Base-by-base conservation (phyloP, 768 basidiomycete species). In the Collybia mongolica region DNA sequence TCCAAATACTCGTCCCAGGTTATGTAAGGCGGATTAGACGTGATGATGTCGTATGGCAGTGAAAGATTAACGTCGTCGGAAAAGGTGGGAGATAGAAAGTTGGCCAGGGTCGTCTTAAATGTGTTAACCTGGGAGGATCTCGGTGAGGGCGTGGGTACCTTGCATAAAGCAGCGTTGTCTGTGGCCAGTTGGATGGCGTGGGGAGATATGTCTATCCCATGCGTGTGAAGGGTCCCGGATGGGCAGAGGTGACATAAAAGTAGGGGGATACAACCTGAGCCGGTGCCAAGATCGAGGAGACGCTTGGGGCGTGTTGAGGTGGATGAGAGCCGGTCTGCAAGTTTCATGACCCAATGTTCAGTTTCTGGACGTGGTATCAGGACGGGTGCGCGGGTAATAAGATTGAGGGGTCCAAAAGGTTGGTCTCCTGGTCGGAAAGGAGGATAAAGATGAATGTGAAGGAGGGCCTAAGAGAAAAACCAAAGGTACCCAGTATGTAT, bases 351-450 rank as follows among this genome's bases (percentile, higher is more conserved):
- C 88, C 89, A 91, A 55, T 92, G 69, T 61, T 97, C 93, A 0
- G 96, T 99, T 68, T 99, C 96, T 39, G 94, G 90, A 12, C 96
- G 87, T 11, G 96, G 96, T 38, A 98, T 98, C 55, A 98, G 83
- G 15, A 86, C 84, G 1, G 96, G 96, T 2, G 87, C 73, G 15
- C 90, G 81, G 8, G 77, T 73, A 52, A 83, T 72, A 60, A 98
- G 77, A 58, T 81, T 75, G 41, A 98, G 81, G 4, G 87, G 82
- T 7, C 93, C 93, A 67, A 98, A 97, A 0, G 93, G 91, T 61
- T 90, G 88, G 24, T 81, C 84, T n/a, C 89, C 92, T 80, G 57
- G 42, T 29, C 53, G 48, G 51, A 52, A 46, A 48, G 37, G 53
- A 51, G 58, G 45, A 46, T 49, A 32, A 49, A 39, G 52, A 46